These are phyloP conservation scores for Penicillium palitans DNA, from an alignment of 2,329 filamentous ascomycete species.

Conservation along the genomic window DNA sequence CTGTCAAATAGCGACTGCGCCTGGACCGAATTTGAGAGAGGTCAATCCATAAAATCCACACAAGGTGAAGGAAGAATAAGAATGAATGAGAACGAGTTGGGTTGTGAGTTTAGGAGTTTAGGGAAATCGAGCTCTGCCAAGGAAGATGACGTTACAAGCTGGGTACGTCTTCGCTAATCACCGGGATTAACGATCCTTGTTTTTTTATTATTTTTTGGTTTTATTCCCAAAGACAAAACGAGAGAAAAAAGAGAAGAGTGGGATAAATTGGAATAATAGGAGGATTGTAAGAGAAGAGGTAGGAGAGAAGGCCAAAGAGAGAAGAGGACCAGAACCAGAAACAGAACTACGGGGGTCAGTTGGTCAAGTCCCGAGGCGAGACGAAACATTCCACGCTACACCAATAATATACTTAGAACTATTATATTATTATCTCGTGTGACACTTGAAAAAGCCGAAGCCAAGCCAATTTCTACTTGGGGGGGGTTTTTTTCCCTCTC, in stretches of 20 bases:
- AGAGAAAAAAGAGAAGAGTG: not conserved
- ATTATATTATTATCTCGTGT: not conserved
- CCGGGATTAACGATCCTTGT: not conserved
- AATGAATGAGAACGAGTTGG: constrained; percentile 7
- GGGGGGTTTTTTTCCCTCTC: not conserved
- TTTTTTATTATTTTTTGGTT: not conserved
- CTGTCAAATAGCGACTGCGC: constrained; percentile 7
- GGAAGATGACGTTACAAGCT: constrained; percentile 9
- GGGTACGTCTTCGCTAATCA: not conserved
- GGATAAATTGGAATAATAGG: not conserved
- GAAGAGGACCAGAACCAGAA: too few relatives aligned
- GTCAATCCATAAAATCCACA: constrained; percentile 19
- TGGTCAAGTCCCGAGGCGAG: not conserved
- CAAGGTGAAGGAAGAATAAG: constrained; percentile 1
- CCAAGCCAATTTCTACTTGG: not conserved
- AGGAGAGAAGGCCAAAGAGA: not conserved
- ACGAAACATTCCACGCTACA: not conserved
- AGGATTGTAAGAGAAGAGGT: not conserved
- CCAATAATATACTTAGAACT: not conserved
- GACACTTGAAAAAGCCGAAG: not conserved
- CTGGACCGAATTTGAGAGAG: constrained; percentile 7
- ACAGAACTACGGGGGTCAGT: not conserved
- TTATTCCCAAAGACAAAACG: not conserved
- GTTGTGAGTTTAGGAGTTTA: not conserved
- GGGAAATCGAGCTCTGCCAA: constrained; percentile 9